Evolutionary conservation across 2,329 filamentous ascomycete species (phyloP).

Genomic region (Botryotinia narcissicola): DNA sequence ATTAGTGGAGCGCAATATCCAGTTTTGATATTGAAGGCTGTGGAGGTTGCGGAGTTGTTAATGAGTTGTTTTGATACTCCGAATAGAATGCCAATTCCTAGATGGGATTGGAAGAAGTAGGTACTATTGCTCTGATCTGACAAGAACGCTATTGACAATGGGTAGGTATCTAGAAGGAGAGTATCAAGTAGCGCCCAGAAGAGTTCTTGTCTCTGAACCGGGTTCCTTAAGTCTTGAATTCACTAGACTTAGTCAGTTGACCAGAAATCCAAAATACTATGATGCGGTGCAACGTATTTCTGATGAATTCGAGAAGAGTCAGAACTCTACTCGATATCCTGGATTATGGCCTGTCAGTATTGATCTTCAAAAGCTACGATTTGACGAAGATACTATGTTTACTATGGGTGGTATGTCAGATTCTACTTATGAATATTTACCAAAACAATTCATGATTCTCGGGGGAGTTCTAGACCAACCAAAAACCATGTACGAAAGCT

Average conservation of each 20-base stretch:
- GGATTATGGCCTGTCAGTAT: slow-evolving; percentile 62
- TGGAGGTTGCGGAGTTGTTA: slow-evolving; percentile 68
- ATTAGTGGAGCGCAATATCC: slow-evolving; percentile 69
- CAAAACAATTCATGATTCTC: slow-evolving; percentile 44
- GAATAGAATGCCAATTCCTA: slow-evolving; percentile 77
- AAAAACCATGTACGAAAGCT: slow-evolving; percentile 45
- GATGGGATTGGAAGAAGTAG: slow-evolving; percentile 49
- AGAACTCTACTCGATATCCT: slow-evolving; percentile 55
- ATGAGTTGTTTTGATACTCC: slow-evolving; percentile 79
- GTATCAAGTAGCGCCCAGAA: slow-evolving; percentile 56
- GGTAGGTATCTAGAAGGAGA: slow-evolving; percentile 43
- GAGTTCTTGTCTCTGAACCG: slow-evolving; percentile 57
- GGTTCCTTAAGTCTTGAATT: slow-evolving; percentile 62
- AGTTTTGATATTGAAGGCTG: slow-evolving; percentile 65
- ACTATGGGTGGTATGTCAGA: slow-evolving; percentile 57
- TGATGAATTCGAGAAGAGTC: slow-evolving; percentile 54
- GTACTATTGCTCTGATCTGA: slow-evolving; percentile 37
- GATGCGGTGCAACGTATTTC: slow-evolving; percentile 60
- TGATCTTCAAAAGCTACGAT: slow-evolving; percentile 45
- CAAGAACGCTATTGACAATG: slow-evolving; percentile 43
- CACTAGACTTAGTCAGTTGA: slow-evolving; percentile 62
- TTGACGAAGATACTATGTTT: slow-evolving; percentile 54
- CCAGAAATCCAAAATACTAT: slow-evolving; percentile 59
- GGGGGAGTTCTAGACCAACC: slow-evolving; percentile 31
- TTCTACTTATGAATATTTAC: slow-evolving; percentile 64